Percentiles rank a stretch among this genome's conserved stretches.
phyloP scores from a whole-genome alignment of 257 asterid species.

The Nicotiana paniculata region DNA sequence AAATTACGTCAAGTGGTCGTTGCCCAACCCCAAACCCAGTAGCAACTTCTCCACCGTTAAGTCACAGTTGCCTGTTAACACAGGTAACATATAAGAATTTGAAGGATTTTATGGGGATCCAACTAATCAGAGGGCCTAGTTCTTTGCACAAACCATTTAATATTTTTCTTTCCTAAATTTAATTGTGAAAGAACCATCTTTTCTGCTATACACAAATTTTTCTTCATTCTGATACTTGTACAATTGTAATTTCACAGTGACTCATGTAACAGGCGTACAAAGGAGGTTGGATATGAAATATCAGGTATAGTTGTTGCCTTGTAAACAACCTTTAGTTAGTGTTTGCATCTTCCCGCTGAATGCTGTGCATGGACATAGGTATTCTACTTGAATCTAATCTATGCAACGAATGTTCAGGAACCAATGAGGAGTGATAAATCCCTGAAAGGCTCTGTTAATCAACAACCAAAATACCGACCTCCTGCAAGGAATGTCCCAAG shows the following conservation, averaged over 20 bases:
- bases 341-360: neutral
- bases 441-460: conserved; percentile 38
- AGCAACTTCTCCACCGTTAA: conserved; percentile 41
- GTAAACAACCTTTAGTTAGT: neutral
- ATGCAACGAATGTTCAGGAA: conserved; percentile 27
- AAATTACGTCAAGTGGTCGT: conserved; percentile 37
- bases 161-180: neutral
- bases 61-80: conserved; percentile 29
- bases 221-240: neutral
- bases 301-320: conserved; percentile 31
- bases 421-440: conserved; percentile 35
- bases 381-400: neutral
- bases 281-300: conserved; percentile 74
- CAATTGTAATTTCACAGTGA: neutral
- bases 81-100: conserved; percentile 33
- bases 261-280: conserved; percentile 46
- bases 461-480: conserved; percentile 68
- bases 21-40: conserved; percentile 38
- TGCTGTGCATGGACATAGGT: neutral
- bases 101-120: neutral
- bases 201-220: neutral
- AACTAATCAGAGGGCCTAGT: neutral
- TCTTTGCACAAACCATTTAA: neutral
- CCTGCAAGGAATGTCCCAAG: conserved; percentile 53
- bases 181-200: neutral